Conservation (phyloP, 2,329 filamentous ascomycete genomes). For the Elsinoe fawcettii region DNA sequence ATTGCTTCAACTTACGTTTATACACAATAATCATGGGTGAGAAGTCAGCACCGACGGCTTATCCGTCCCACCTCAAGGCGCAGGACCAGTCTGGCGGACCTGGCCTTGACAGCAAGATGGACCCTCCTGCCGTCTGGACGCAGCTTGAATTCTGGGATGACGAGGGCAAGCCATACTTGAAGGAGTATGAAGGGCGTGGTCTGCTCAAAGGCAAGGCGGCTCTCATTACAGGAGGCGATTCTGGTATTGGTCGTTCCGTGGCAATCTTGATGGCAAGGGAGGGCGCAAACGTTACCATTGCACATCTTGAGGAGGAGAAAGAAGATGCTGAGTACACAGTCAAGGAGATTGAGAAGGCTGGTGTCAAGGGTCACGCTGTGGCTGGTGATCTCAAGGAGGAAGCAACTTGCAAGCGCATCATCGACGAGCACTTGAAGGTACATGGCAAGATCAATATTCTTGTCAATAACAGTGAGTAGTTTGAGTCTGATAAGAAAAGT, state of each 20-base stretch:
- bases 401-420: slow-evolving; percentile 43
- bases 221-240: slow-evolving; percentile 24
- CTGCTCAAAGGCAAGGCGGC: slow-evolving; percentile 28
- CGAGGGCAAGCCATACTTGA: slow-evolving; percentile 27
- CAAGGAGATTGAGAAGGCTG: slow-evolving; percentile 45
- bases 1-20: background rate
- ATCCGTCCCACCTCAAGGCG: slow-evolving; percentile 23
- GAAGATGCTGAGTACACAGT: slow-evolving; percentile 49
- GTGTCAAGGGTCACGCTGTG: slow-evolving; percentile 42
- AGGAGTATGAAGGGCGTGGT: slow-evolving; percentile 28
- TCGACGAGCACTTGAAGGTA: slow-evolving; percentile 48
- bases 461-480: slow-evolving; percentile 44
- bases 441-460: slow-evolving; percentile 39
- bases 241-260: slow-evolving; percentile 45
- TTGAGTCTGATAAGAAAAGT: background rate
- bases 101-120: slow-evolving; percentile 27
- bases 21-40: background rate
- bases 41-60: slow-evolving; percentile 23
- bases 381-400: slow-evolving; percentile 44
- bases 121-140: slow-evolving; percentile 27
- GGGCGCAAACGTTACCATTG: slow-evolving; percentile 50
- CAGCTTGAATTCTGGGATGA: slow-evolving; percentile 29
- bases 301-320: slow-evolving; percentile 50
- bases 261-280: slow-evolving; percentile 52
- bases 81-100: slow-evolving; percentile 28